A percentile compares a stretch with the other conserved stretches of the same genome.
These are phyloP conservation scores for Schwanniomyces occidentalis DNA, from an alignment of 805 yeast species.

Conservation along the genomic window DNA sequence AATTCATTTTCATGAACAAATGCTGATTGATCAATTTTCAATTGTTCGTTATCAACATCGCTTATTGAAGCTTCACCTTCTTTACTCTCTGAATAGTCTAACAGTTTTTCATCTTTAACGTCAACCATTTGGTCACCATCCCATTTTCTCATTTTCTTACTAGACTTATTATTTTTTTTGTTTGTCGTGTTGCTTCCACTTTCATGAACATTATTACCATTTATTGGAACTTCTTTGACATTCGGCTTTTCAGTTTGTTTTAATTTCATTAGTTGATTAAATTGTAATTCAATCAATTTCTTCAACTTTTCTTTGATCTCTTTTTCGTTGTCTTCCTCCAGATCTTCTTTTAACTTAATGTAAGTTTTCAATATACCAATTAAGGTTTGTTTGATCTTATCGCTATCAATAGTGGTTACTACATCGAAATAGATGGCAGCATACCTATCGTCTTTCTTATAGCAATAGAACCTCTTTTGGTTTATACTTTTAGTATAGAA, in stretches of 20 bases:
- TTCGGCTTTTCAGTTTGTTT: constrained; percentile 13
- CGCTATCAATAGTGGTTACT: constrained; percentile 40
- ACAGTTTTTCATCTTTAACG: constrained; percentile 14
- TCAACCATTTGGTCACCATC: constrained; percentile 39
- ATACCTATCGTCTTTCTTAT: constrained; percentile 25
- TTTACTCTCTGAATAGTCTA: constrained; percentile 34
- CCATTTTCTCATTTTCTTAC: constrained; percentile 47
- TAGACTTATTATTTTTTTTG: constrained; percentile 6
- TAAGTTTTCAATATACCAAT: constrained; percentile 34
- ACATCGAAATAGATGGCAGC: constrained; percentile 41
- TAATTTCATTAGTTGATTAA: constrained; percentile 36
- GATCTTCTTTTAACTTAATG: constrained; percentile 26
- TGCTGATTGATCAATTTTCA: constrained; percentile 30
- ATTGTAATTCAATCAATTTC: constrained; percentile 38
- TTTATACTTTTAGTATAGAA: constrained; percentile 31
- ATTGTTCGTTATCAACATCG: constrained; percentile 6
- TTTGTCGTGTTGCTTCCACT: constrained; percentile 1
- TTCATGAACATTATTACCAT: constrained; percentile 1
- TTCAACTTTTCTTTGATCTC: constrained; percentile 23
- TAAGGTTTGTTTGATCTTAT: constrained; percentile 33
- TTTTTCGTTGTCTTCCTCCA: constrained; percentile 13
- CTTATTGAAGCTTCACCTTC: constrained; percentile 4
- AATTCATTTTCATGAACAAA: constrained; percentile 38
- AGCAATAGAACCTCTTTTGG: constrained; percentile 38
- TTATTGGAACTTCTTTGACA: background rate